A percentile compares a stretch with the other conserved stretches of the same genome.
Conservation (phyloP, 768 basidiomycete genomes). For the Phanerodontia chrysosporium region DNA sequence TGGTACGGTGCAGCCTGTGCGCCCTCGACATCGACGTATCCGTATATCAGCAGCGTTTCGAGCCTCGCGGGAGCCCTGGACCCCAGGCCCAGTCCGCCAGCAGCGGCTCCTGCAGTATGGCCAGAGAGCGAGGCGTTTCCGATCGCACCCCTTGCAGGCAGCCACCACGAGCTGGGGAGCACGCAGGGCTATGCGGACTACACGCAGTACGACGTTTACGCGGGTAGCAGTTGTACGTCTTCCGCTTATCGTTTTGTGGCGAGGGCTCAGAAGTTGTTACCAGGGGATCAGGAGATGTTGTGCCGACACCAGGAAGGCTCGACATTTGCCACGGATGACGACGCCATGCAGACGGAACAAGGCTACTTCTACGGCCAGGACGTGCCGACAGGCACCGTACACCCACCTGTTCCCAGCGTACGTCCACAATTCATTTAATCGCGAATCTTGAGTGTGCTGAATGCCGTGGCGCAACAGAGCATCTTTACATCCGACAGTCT, state of each 20-base stretch:
- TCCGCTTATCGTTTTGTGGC: not conserved
- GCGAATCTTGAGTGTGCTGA: too few relatives aligned
- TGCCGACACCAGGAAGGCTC: too few relatives aligned
- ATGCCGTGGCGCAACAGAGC: not conserved
- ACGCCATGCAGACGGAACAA: not conserved
- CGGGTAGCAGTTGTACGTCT: not conserved
- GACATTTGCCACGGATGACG: not conserved
- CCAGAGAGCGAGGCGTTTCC: not conserved
- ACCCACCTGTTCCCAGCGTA: not conserved
- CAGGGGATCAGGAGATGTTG: too few relatives aligned
- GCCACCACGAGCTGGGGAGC: not conserved
- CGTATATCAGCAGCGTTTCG: not conserved
- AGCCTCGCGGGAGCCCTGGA: not conserved
- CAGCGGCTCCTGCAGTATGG: not conserved
- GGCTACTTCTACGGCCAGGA: slow-evolving; percentile 2
- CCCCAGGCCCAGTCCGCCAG: not conserved
- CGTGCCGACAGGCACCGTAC: not conserved
- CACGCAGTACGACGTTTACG: not conserved
- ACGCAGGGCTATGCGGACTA: not conserved
- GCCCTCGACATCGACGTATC: not conserved
- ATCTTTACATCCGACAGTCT: not conserved
- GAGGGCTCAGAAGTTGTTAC: not conserved
- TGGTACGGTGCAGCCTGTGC: not conserved
- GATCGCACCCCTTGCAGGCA: not conserved
- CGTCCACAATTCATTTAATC: not conserved